These are phyloP conservation scores for Komagataella mondaviorum DNA, from an alignment of 805 yeast genomes.

Conservation along the genomic window DNA sequence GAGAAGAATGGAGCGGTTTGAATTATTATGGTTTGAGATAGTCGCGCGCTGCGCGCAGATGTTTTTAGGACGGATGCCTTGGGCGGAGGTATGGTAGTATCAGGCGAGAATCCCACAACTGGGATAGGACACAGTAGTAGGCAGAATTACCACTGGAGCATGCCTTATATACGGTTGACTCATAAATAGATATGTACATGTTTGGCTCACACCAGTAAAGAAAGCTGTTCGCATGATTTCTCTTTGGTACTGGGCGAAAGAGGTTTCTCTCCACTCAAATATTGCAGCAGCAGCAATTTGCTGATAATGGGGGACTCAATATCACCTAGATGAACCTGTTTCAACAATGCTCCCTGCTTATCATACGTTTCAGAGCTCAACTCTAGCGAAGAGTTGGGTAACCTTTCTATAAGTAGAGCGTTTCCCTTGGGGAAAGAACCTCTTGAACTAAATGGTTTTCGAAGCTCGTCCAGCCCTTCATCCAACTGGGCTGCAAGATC, in stretches of 20 bases:
- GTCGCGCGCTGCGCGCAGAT: background rate
- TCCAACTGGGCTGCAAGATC: constrained; percentile 30
- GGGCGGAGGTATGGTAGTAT: background rate
- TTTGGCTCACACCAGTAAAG: background rate
- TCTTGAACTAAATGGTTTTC: constrained; percentile 39
- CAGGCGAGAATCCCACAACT: background rate
- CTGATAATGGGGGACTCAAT: constrained; percentile 51
- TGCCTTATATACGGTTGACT: background rate
- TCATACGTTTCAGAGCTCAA: constrained; percentile 27
- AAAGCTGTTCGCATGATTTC: constrained; percentile 2
- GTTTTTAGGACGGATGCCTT: background rate
- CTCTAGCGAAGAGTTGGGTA: constrained; percentile 30
- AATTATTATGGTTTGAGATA: background rate
- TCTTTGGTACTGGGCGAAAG: constrained; percentile 41
- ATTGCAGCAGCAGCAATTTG: constrained; percentile 59
- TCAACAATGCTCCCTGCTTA: constrained; percentile 17
- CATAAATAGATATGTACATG: background rate
- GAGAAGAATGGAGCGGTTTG: background rate
- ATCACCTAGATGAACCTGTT: constrained; percentile 32
- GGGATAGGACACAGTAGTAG: background rate
- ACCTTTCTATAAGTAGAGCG: constrained; percentile 43
- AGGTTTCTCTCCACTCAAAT: constrained; percentile 58
- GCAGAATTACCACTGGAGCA: background rate
- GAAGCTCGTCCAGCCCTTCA: constrained; percentile 52
- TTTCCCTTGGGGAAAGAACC: constrained; percentile 71